Conservation (phyloP, 768 basidiomycete species). For the Heimioporus sp. region DNA sequence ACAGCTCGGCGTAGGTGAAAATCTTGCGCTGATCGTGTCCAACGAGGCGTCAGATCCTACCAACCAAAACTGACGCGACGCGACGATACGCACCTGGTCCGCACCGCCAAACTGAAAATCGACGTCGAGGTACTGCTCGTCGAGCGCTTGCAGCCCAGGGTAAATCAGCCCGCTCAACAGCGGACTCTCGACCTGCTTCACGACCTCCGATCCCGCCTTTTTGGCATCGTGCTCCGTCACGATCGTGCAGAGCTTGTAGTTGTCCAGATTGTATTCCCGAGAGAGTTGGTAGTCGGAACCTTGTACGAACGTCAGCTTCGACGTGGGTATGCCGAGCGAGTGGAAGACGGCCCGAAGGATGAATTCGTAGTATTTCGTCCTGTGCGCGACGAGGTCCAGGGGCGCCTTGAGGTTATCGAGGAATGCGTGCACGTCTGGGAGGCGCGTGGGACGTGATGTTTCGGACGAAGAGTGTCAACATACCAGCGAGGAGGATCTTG, state of each 20-base stretch:
- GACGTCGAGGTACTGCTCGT: conserved; percentile 93
- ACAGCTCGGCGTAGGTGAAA: conserved; percentile 95
- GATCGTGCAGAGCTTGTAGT: conserved; percentile 87
- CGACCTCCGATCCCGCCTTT: conserved; percentile 98
- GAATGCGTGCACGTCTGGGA: conserved; percentile 89
- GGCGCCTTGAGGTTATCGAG: conserved; percentile 97
- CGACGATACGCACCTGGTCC: conserved; percentile 70
- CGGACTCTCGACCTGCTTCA: conserved; percentile 94
- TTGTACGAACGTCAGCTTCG: conserved; percentile 78
- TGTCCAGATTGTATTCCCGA: conserved; percentile 90
- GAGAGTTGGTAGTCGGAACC: conserved; percentile 94
- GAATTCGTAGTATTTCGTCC: conserved; percentile 88
- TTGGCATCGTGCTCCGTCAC: conserved; percentile 96
- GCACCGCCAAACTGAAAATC: conserved; percentile 99
- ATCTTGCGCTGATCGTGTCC: conserved; percentile 80
- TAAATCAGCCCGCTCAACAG: conserved; percentile 90
- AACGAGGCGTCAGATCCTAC: neutral
- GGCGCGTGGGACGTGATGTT: neutral
- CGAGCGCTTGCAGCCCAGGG: conserved; percentile 94
- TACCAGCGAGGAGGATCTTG: conserved; percentile 79
- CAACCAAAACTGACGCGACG: neutral
- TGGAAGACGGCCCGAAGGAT: conserved; percentile 81
- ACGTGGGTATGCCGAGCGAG: conserved; percentile 87
- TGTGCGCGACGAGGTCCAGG: conserved; percentile 81
- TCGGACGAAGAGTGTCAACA: conserved; percentile 6